Evolutionary conservation across 2,329 filamentous ascomycete species (phyloP), one percentile per base, ranked within the genome.

Genomic region (Penicillium sp.): DNA sequence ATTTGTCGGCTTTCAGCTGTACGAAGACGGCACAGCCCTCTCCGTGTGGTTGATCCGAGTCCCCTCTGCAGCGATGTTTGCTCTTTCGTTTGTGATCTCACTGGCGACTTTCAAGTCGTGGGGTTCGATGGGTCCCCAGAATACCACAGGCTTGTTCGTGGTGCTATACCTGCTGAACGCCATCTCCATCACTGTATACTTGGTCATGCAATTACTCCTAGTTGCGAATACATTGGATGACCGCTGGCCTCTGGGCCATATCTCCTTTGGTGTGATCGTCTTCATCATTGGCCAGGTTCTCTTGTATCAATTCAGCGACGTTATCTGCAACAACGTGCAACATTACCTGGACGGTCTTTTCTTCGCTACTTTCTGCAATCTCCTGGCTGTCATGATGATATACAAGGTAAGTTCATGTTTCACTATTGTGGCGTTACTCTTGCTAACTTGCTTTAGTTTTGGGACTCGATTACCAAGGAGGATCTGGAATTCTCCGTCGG

Each of bases 401-500:
- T 99, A 99, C 83, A 99, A 99, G 88, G 91, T 87, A 75, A 60
- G 78, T 69, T 52, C 13, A 39, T 40, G 48, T 35, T 32, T 31
- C 22, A 32, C 13, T 14, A 1, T 37, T 47, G 4, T n/a, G 2
- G 7, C 13, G n/a, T 24, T n/a, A 5, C 9, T 29, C n/a, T 37
- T 39, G 16, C 72, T 77, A 68, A 78, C 62, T 42, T 56, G n/a
- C 18, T 44, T 52, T 65, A 94, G 92, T 99, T 96, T 81, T 99
- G 94, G 94, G 94, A 99, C 72, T 97, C 92, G 16, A 99, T 99
- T 74, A 99, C 94, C 22, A 92, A 90, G 71, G 94, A 99, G 77
- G 94, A 99, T 74, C 87, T 99, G 63, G 94, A 99, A 73, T 99
- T 99, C 76, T 96, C 92, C 3, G 94, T 99, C 48, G 93, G 93